These are phyloP conservation scores for Boletus huronensis DNA, from an alignment of 768 basidiomycete genomes.

Conservation along the genomic window DNA sequence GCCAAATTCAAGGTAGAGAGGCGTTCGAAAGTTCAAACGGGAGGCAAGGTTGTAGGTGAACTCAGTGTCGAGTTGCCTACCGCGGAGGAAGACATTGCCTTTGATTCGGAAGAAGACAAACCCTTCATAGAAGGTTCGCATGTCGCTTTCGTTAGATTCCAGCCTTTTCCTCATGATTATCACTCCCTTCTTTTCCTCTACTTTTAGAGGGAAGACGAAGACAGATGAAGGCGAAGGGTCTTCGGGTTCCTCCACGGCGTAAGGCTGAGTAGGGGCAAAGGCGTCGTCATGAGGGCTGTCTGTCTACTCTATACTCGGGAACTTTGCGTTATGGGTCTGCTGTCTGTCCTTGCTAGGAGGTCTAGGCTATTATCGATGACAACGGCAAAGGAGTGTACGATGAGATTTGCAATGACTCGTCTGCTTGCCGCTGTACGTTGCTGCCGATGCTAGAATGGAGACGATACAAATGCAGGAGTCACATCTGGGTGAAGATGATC, in stretches of 20 bases:
- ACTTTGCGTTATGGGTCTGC: not conserved
- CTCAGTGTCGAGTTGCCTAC: constrained; percentile 25
- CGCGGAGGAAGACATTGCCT: constrained; percentile 41
- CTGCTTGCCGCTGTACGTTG: not conserved
- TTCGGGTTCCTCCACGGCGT: constrained; percentile 58
- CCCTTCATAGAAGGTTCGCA: constrained; percentile 75
- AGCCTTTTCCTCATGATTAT: constrained; percentile 2
- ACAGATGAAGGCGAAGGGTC: constrained; percentile 71
- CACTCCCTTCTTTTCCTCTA: constrained; percentile 6
- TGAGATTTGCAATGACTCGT: constrained; percentile 1
- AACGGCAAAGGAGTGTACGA: constrained; percentile 5
- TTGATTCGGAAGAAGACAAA: constrained; percentile 75
- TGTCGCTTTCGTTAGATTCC: not conserved
- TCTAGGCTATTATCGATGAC: not conserved
- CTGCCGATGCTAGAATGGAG: not conserved
- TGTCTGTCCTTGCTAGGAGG: not conserved
- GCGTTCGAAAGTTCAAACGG: constrained; percentile 48
- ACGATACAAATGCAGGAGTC: not conserved
- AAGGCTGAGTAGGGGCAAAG: constrained; percentile 30
- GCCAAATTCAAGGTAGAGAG: constrained; percentile 97
- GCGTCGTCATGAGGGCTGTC: constrained; percentile 1
- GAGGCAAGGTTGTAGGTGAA: constrained; percentile 25
- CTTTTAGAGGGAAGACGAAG: constrained; percentile 65
- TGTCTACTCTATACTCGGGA: constrained; percentile 3
- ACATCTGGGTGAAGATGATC: not conserved